Conservation (phyloP, 306 rosid genomes). For the Lathyrus oleraceus region DNA sequence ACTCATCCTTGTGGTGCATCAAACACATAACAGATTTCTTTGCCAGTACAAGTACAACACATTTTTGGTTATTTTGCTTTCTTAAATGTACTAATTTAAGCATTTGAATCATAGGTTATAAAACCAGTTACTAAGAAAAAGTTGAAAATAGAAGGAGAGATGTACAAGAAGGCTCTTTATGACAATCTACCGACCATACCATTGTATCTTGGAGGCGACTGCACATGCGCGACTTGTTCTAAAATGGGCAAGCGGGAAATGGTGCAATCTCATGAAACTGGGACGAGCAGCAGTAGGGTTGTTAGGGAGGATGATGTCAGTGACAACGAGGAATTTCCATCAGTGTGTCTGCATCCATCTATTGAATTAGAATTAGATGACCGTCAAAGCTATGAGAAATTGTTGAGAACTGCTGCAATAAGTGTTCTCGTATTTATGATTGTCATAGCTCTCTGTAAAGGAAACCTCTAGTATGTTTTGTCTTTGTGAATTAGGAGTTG, state of each 20-base stretch:
- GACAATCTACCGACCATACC: constrained; percentile 64
- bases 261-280: constrained; percentile 40
- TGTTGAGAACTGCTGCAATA: constrained; percentile 66
- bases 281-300: constrained; percentile 39
- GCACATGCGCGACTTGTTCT: constrained; percentile 72
- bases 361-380: constrained; percentile 50
- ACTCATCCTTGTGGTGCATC: background rate
- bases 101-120: constrained; percentile 57
- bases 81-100: constrained; percentile 27
- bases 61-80: constrained; percentile 3
- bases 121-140: constrained; percentile 74
- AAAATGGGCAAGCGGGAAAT: constrained; percentile 36
- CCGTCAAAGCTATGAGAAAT: constrained; percentile 46
- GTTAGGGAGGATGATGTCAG: constrained; percentile 28
- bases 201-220: constrained; percentile 73
- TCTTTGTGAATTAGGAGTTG: constrained; percentile 25
- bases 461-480: constrained; percentile 16
- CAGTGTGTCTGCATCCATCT: constrained; percentile 29
- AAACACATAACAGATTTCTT: constrained; percentile 3
- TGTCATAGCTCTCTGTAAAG: constrained; percentile 50
- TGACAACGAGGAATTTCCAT: constrained; percentile 39
- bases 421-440: constrained; percentile 66
- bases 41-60: background rate
- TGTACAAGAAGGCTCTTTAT: constrained; percentile 55
- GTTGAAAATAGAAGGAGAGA: constrained; percentile 73